A percentile compares a stretch with the other conserved stretches of the same genome.
Evolutionary conservation across 352 stramenopile genomes (phyloP).

Genomic region (Pythium rishiriense): DNA sequence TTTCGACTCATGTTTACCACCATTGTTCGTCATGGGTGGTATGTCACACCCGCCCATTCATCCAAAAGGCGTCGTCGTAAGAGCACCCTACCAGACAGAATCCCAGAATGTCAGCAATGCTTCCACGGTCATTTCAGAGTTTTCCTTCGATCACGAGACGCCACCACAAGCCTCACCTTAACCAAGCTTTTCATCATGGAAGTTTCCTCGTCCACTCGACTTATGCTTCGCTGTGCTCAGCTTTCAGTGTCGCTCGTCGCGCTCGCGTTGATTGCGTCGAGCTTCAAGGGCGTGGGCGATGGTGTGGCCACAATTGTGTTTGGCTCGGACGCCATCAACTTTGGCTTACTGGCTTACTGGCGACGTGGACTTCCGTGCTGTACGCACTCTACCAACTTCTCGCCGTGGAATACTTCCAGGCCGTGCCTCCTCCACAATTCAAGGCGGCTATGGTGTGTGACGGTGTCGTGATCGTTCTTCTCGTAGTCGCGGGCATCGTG

Average conservation of each 20-base stretch:
- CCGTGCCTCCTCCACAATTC: slow-evolving; percentile 26
- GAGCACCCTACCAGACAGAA: too few relatives aligned
- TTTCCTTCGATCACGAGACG: too few relatives aligned
- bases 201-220: neutral
- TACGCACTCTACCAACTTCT: slow-evolving; percentile 51
- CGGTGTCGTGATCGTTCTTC: slow-evolving; percentile 30
- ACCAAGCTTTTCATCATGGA: neutral
- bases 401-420: slow-evolving; percentile 40
- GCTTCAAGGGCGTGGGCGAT: slow-evolving; percentile 12
- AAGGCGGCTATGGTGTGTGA: slow-evolving; percentile 37
- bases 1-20: too few relatives aligned
- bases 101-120: too few relatives aligned
- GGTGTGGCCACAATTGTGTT: slow-evolving; percentile 4
- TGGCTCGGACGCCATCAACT: slow-evolving; percentile 34
- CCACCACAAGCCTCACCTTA: too few relatives aligned
- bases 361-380: slow-evolving; percentile 55
- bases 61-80: too few relatives aligned
- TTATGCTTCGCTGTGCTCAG: neutral
- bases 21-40: too few relatives aligned
- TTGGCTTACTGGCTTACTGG: slow-evolving; percentile 49
- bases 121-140: too few relatives aligned
- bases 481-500: slow-evolving; percentile 52
- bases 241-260: slow-evolving; percentile 12
- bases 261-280: slow-evolving; percentile 38
- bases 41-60: too few relatives aligned